Percentiles rank a stretch among this genome's conserved stretches.
Conservation (phyloP, 495 filamentous ascomycete species). For the Talaromyces proteolyticus region DNA sequence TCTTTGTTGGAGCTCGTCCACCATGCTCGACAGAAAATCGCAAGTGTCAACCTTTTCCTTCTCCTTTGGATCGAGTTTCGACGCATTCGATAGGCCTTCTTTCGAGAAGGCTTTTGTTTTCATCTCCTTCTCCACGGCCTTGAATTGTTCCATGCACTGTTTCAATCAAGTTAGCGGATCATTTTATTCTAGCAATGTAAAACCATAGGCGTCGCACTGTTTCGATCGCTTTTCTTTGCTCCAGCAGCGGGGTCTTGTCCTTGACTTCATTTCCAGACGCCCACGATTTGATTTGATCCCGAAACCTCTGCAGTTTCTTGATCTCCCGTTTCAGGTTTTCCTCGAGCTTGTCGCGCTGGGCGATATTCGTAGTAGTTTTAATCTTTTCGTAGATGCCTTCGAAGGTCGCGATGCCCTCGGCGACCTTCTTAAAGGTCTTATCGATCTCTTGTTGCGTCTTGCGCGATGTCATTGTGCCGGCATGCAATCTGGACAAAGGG, state of each 20-base stretch:
- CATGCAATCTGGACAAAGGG: slow-evolving; percentile 12
- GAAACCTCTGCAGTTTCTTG: slow-evolving; percentile 96
- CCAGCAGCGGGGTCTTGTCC: slow-evolving; percentile 90
- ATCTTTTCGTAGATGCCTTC: slow-evolving; percentile 96
- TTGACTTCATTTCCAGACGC: slow-evolving; percentile 96
- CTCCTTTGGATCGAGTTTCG: slow-evolving; percentile 91
- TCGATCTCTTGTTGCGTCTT: slow-evolving; percentile 97
- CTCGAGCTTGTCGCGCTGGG: slow-evolving; percentile 96
- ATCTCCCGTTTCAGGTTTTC: slow-evolving; percentile 97
- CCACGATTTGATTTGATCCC: slow-evolving; percentile 99
- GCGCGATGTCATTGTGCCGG: slow-evolving; percentile 72
- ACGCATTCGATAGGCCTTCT: slow-evolving; percentile 84
- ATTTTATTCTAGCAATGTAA: neutral
- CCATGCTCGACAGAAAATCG: slow-evolving; percentile 79
- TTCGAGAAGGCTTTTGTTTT: slow-evolving; percentile 99
- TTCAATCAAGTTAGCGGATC: slow-evolving; percentile 19
- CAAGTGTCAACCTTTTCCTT: slow-evolving; percentile 81
- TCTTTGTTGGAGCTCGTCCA: slow-evolving; percentile 90
- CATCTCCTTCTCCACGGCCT: slow-evolving; percentile 99
- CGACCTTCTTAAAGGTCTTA: slow-evolving; percentile 96
- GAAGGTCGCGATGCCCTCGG: slow-evolving; percentile 87
- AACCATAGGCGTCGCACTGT: slow-evolving; percentile 51
- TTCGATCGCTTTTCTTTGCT: slow-evolving; percentile 92
- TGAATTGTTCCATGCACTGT: slow-evolving; percentile 99
- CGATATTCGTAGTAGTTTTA: slow-evolving; percentile 77